A percentile compares a stretch with the other conserved stretches of the same genome.
Conservation (phyloP, 768 basidiomycete species). For the Gloeostereum incarnatum region DNA sequence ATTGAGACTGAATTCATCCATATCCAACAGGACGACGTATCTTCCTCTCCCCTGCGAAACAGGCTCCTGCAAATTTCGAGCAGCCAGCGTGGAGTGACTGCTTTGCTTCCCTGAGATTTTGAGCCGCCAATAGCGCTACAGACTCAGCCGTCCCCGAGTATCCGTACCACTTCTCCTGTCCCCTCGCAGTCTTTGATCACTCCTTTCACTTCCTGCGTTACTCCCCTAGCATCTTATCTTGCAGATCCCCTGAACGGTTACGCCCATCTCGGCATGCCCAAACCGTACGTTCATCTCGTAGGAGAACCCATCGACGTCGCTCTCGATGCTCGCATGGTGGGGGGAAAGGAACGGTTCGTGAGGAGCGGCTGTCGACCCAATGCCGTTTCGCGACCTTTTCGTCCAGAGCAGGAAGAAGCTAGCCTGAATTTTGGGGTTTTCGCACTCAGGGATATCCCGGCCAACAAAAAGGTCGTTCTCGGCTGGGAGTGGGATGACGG, state of each 20-base stretch:
- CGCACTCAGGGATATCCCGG: constrained; percentile 63
- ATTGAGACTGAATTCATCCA: constrained; percentile 35
- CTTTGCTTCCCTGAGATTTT: constrained; percentile 21
- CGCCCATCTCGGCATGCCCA: constrained; percentile 71
- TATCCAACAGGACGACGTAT: constrained; percentile 36
- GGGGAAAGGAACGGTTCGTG: constrained; percentile 54
- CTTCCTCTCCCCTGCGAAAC: constrained; percentile 30
- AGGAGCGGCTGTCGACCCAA: constrained; percentile 59
- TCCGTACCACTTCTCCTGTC: constrained; percentile 54
- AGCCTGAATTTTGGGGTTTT: constrained; percentile 72
- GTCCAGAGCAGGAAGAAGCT: constrained; percentile 17
- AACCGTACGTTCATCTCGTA: constrained; percentile 73
- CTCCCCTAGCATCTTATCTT: constrained; percentile 61
- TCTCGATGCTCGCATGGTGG: constrained; percentile 69
- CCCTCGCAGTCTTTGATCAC: constrained; percentile 48
- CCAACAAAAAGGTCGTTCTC: constrained; percentile 78
- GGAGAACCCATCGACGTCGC: constrained; percentile 72
- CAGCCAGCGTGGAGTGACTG: constrained; percentile 59
- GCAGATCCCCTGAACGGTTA: constrained; percentile 84
- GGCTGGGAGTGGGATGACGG: constrained; percentile 98
- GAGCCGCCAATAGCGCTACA: constrained; percentile 9
- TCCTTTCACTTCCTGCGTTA: constrained; percentile 54
- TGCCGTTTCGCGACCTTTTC: constrained; percentile 52
- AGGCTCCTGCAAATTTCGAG: constrained; percentile 50
- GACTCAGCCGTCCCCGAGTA: constrained; percentile 13